Evolutionary conservation across 805 yeast genomes (phyloP), one percentile per base, ranked within the genome.

Genomic region (Sporopachydermia lactativora): DNA sequence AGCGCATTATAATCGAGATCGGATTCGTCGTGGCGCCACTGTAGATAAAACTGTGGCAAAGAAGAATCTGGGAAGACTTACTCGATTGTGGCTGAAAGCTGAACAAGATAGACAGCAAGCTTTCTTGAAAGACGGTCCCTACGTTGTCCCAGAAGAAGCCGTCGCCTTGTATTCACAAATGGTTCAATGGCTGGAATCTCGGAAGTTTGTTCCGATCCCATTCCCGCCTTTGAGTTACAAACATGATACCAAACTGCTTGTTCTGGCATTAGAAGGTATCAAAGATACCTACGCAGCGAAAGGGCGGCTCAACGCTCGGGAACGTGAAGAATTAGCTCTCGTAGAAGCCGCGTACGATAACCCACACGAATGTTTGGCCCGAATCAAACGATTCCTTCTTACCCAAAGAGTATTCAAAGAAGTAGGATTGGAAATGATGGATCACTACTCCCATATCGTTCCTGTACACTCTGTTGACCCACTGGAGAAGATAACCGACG

Each of bases 321-420:
- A 92, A 57, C 69, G 96, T 47, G 96, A 89, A 58, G 98, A 92
- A 52, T 62, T 92, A 45, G 92, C 96, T 0, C 64, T 89, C 45
- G 85, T 92, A 38, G 98, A 92, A 53, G 94, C 86, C 52, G 97
- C 97, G 0, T 92, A 85, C 55, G 99, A 92, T 52, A 84, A 85
- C 49, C 99, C 99, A 0, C 95, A 86, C 55, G 97, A 94, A 53
- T 80, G 88, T 45, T 64, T 92, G 43, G 81, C 80, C 13, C 72
- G 95, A 46, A 73, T 92, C 42, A 92, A 92, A 59, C 79, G 80
- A 50, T 77, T 78, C 36, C 60, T 92, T 38, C 62, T 86, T 42
- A 82, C 96, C 0, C 96, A 88, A 56, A 68, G 97, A 45, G 92
- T 85, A 5, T 92, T 92, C 62, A 88, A 88, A 54, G 96, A 92